Evolutionary conservation across 345 rosid genomes (phyloP).

Genomic region (Hibiscus syriacus): DNA sequence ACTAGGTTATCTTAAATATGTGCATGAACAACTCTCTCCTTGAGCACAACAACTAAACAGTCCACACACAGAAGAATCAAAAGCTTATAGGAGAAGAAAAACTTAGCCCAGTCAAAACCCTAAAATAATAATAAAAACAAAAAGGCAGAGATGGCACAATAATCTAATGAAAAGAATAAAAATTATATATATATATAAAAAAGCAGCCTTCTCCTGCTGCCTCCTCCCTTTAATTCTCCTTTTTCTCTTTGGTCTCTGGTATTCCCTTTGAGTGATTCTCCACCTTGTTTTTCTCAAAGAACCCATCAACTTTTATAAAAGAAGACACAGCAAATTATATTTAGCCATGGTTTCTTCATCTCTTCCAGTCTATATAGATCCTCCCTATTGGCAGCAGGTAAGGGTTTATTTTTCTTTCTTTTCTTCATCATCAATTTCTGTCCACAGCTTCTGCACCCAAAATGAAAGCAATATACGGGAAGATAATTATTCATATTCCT

Average conservation of each 20-base stretch:
- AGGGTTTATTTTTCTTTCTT: neutral
- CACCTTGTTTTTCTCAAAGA: constrained; percentile 52
- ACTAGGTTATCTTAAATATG: too few species aligned
- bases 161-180: constrained; percentile 27
- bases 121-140: constrained; percentile 42
- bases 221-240: constrained; percentile 23
- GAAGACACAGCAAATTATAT: constrained; percentile 11
- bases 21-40: too few species aligned
- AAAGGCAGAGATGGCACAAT: constrained; percentile 19
- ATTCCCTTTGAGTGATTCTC: constrained; percentile 50
- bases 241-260: constrained; percentile 26
- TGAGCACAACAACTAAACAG: constrained; percentile 26
- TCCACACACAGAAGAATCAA: constrained; percentile 17
- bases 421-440: constrained; percentile 19
- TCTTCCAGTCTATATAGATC: neutral
- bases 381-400: neutral
- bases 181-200: neutral
- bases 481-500: constrained; percentile 53
- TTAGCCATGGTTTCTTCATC: constrained; percentile 4
- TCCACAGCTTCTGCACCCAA: constrained; percentile 15
- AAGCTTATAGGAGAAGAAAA: constrained; percentile 56
- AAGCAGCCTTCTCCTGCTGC: constrained; percentile 13
- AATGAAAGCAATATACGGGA: constrained; percentile 18
- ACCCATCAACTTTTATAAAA: constrained; percentile 61
- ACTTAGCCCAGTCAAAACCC: constrained; percentile 57